phyloP scores from a whole-genome alignment of 805 yeast species.

The Danielozyma ontarioensis region DNA sequence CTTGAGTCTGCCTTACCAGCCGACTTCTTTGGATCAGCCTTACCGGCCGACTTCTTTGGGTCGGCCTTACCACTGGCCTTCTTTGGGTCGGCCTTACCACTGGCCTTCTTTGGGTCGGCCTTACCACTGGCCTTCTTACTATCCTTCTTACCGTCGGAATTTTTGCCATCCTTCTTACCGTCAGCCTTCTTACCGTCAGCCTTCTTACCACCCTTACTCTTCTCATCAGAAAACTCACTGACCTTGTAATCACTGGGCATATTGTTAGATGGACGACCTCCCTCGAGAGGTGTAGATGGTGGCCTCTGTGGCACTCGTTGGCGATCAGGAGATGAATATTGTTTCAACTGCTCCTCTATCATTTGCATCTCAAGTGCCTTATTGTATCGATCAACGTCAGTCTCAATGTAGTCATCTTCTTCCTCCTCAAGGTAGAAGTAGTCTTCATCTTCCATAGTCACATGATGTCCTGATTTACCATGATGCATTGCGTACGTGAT shows the following conservation, averaged over 20 bases:
- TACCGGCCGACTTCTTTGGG: not conserved
- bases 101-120: not conserved
- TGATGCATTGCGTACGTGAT: not conserved
- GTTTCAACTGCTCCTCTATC: not conserved
- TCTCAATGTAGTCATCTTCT: not conserved
- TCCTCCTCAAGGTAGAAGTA: not conserved
- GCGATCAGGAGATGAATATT: no score
- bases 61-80: not conserved
- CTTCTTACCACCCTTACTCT: no score
- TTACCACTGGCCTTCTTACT: not conserved
- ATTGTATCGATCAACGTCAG: not conserved
- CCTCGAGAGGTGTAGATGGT: no score
- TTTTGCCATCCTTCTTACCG: not conserved
- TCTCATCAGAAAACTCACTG: no score
- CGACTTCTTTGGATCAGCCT: not conserved
- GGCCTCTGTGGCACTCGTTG: no score
- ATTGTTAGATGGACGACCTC: no score
- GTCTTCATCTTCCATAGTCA: not conserved
- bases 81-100: not conserved
- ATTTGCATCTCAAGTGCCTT: not conserved
- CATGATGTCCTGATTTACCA: not conserved
- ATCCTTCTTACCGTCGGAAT: not conserved
- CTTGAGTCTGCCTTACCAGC: no score
- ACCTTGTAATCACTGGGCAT: no score
- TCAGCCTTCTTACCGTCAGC: not conserved